A percentile compares a stretch with the other conserved stretches of the same genome.
These are phyloP conservation scores for Neurospora terricola DNA, from an alignment of 495 filamentous ascomycete genomes.

Conservation along the genomic window DNA sequence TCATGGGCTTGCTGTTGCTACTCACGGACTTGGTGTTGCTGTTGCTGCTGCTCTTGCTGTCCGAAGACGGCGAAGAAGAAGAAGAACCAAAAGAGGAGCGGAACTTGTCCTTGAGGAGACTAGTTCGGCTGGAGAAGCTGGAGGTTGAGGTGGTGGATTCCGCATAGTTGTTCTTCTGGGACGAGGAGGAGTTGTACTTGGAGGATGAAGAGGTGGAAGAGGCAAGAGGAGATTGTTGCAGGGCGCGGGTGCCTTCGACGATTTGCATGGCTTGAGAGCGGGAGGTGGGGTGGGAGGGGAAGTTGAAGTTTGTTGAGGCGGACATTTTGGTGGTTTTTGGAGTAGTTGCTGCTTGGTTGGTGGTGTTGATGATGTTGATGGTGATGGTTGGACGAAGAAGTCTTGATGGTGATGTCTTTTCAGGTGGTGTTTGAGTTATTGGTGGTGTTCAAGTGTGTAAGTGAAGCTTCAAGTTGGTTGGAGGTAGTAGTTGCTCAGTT, in stretches of 20 bases:
- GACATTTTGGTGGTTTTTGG: not conserved
- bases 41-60: not conserved
- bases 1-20: not conserved
- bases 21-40: not conserved
- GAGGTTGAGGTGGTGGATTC: slow-evolving; percentile 2
- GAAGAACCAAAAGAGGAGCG: not conserved
- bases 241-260: not conserved
- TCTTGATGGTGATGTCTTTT: not conserved
- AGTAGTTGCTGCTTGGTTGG: not conserved
- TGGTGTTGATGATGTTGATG: not conserved
- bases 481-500: not conserved
- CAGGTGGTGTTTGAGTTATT: not conserved
- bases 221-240: not conserved
- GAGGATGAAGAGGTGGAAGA: not conserved
- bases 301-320: not conserved
- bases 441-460: not conserved
- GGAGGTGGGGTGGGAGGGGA: not conserved
- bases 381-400: not conserved
- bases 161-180: slow-evolving; percentile 8
- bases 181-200: not conserved
- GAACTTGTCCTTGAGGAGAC: slow-evolving; percentile 13
- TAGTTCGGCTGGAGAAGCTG: slow-evolving; percentile 12
- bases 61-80: not conserved
- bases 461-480: not conserved
- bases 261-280: not conserved